Conservation (phyloP, 495 filamentous ascomycete genomes). For the Hypoxylon intermedium region DNA sequence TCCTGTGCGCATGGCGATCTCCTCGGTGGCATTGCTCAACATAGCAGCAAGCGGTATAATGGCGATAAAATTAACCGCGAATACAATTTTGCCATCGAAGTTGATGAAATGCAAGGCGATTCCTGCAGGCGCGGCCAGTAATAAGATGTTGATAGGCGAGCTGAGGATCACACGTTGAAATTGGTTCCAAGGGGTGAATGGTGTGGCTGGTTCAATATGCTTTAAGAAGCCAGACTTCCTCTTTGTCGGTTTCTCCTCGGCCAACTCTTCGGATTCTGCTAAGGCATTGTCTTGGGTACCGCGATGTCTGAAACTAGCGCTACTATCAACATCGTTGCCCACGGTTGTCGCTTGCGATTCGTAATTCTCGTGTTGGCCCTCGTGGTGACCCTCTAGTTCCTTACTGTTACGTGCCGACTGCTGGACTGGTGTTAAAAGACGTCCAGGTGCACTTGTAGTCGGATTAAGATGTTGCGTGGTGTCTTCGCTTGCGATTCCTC, state of each 20-base stretch:
- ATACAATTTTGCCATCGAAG: constrained; percentile 66
- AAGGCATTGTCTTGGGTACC: constrained; percentile 3
- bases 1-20: constrained; percentile 80
- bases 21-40: constrained; percentile 90
- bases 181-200: constrained; percentile 74
- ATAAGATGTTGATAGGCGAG: constrained; percentile 83
- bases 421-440: constrained; percentile 29
- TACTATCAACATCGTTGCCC: constrained; percentile 11
- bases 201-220: constrained; percentile 51
- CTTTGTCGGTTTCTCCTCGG: constrained; percentile 42
- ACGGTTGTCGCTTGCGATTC: constrained; percentile 40
- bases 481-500: constrained; percentile 14
- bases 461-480: constrained; percentile 22
- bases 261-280: constrained; percentile 1
- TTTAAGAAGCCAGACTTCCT: constrained; percentile 51
- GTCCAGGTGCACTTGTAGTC: constrained; percentile 33
- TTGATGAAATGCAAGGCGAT: constrained; percentile 73
- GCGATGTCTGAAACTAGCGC: constrained; percentile 20
- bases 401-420: constrained; percentile 26
- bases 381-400: constrained; percentile 21
- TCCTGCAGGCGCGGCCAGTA: constrained; percentile 80
- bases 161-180: constrained; percentile 73
- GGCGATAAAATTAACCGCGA: constrained; percentile 87
- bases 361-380: constrained; percentile 25
- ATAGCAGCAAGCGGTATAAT: constrained; percentile 90